These are phyloP conservation scores for Neurospora sp. DNA, from an alignment of 495 filamentous ascomycete species.

Conservation along the genomic window DNA sequence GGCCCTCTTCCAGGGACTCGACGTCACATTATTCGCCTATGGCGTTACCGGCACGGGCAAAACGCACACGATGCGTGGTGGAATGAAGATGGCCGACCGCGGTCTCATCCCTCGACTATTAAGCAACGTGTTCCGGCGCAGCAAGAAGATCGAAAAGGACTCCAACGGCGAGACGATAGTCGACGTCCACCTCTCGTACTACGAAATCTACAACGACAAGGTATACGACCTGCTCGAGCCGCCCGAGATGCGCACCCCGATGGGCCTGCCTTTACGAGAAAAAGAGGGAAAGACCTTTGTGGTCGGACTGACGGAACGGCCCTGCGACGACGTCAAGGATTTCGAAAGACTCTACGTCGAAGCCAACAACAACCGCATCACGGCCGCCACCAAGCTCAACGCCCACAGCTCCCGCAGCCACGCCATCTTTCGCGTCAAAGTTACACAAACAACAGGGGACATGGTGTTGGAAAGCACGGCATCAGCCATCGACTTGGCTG, in stretches of 20 bases:
- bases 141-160: constrained; percentile 82
- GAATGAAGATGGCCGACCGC: constrained; percentile 76
- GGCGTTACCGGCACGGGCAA: constrained; percentile 94
- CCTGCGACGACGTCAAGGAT: constrained; percentile 79
- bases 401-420: constrained; percentile 90
- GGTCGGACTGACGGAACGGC: constrained; percentile 78
- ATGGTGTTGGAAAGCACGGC: constrained; percentile 68
- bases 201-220: constrained; percentile 97
- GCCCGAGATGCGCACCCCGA: constrained; percentile 76
- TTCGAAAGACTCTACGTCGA: constrained; percentile 90
- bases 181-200: constrained; percentile 78
- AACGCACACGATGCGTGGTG: constrained; percentile 96
- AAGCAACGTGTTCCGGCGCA: constrained; percentile 74
- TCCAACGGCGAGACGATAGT: constrained; percentile 63
- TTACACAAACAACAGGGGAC: constrained; percentile 63
- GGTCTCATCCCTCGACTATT: constrained; percentile 86
- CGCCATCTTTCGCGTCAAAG: constrained; percentile 84
- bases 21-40: constrained; percentile 92
- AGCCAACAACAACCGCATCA: constrained; percentile 86
- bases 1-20: constrained; percentile 85
- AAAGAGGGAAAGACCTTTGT: constrained; percentile 87
- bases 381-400: constrained; percentile 90
- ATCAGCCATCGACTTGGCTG: constrained; percentile 92
- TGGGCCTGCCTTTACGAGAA: constrained; percentile 79
- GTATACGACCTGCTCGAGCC: constrained; percentile 90